phyloP scores from a whole-genome alignment of 2,329 filamentous ascomycete species.

The Curvularia eragrostidis region DNA sequence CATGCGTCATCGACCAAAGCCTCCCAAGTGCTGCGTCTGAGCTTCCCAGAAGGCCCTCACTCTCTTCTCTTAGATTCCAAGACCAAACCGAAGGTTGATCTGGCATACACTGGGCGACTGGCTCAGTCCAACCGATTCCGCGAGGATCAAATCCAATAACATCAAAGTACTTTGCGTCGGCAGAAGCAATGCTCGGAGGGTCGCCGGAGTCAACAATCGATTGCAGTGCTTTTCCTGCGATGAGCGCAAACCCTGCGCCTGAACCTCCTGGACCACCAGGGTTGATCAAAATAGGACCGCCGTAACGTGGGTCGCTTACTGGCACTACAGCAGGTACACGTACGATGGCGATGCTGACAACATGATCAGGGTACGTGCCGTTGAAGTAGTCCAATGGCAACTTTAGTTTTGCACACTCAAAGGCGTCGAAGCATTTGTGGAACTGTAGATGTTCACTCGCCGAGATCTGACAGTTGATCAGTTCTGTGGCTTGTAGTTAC shows the following conservation, averaged over 20 bases:
- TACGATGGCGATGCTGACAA: conserved; percentile 41
- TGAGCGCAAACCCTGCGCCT: conserved; percentile 44
- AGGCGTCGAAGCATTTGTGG: conserved; percentile 39
- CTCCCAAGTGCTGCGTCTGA: conserved; percentile 53
- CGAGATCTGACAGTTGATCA: conserved; percentile 33
- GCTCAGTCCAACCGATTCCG: conserved; percentile 49
- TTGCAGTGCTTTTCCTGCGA: conserved; percentile 33
- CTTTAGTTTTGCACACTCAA: conserved; percentile 47
- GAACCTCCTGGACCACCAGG: conserved; percentile 55
- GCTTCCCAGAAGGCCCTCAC: conserved; percentile 50
- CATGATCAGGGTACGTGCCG: conserved; percentile 37
- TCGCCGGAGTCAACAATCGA: conserved; percentile 37
- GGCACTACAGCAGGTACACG: conserved; percentile 45
- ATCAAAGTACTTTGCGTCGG: conserved; percentile 50
- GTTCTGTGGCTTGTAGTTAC: conserved; percentile 1
- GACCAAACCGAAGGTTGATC: conserved; percentile 40
- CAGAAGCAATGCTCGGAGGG: conserved; percentile 13
- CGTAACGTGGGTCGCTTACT: conserved; percentile 49
- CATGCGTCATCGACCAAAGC: conserved; percentile 52
- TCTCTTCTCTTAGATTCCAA: conserved; percentile 47
- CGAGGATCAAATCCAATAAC: conserved; percentile 56
- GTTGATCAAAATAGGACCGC: conserved; percentile 53
- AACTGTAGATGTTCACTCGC: conserved; percentile 38
- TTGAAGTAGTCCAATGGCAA: conserved; percentile 50
- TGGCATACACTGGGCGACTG: conserved; percentile 46